Base-by-base conservation (phyloP, 2,329 filamentous ascomycete genomes). In the Aspergillus fischeri region DNA sequence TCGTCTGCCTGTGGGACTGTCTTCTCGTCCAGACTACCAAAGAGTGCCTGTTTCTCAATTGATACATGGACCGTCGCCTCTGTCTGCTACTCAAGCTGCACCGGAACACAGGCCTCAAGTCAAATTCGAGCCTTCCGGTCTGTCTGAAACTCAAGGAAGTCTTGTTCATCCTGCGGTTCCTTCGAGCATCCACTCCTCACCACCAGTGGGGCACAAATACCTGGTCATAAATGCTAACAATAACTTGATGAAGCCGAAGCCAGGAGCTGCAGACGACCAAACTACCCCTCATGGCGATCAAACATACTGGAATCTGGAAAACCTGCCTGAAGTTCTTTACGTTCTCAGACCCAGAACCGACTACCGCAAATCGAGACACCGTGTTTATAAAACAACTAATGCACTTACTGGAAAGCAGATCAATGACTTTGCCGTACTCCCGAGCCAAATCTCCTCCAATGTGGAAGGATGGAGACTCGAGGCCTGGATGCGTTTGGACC, bases 321-420 rank as follows among this genome's bases (percentile, higher is more conserved):
- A 66, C 45, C 51, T 71, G 10, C 69, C 67, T 1, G 67, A 65
- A 24, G 66, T 71, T 2, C 41, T 71, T 10, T 70, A 70, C 42
- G 35, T 54, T 3, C 59, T 67, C 41, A 56, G 54, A 28, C 63
- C 62, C 17, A 49, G 35, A 38, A 25, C 53, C 8, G 49, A 51
- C 14, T 20, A 58, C 44, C 32, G 21, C 9, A 55, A 58, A 42
- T 45, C 49, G 2, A 42, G 44, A 10, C 29, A 27, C 1, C 44
- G 49, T 14, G 28, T 63, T 5, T 56, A 54, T 28, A 58, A 41
- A 29, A 63, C 63, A 9, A 45, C 50, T 6, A 59, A 58, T 27
- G 14, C 27, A 10, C 35, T 64, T 32, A 64, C 60, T 32, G 64
- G 60, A 2, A 60, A 63, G 21, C 20, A 28, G 1, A 14, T 63